A percentile compares a stretch with the other conserved stretches of the same genome.
Evolutionary conservation across 371 early-diverging fungal genomes (phyloP).

Genomic region (Umbelopsis sp.): DNA sequence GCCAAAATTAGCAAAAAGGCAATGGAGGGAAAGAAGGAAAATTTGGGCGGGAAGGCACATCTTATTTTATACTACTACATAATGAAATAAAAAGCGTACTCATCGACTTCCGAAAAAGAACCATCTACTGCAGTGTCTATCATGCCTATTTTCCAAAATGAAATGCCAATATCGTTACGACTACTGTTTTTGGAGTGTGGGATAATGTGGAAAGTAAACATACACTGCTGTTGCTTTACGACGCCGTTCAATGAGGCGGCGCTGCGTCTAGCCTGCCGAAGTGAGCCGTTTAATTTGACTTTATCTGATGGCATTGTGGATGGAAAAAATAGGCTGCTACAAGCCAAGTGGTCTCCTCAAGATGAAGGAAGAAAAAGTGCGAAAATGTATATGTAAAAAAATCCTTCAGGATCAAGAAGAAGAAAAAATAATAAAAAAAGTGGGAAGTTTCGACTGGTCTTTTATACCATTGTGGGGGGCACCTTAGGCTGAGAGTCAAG

Average conservation of each 20-base stretch:
- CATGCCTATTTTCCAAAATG: not conserved
- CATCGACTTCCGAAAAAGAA: not conserved
- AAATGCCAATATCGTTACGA: not conserved
- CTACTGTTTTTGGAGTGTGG: not conserved
- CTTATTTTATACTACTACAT: too few relatives aligned
- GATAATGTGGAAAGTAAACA: constrained; percentile 4
- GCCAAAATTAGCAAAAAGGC: not conserved
- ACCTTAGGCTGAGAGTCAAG: too few relatives aligned
- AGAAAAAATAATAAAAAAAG: not conserved
- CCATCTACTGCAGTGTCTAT: not conserved
- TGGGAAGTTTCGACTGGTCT: too few relatives aligned
- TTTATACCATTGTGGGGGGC: too few relatives aligned
- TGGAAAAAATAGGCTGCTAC: not conserved
- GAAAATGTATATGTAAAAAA: too few relatives aligned
- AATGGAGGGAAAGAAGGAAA: not conserved
- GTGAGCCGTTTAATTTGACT: constrained; percentile 5
- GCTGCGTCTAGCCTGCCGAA: not conserved
- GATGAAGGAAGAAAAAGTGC: not conserved
- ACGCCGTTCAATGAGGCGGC: not conserved
- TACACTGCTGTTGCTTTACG: not conserved
- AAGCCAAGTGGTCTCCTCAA: not conserved
- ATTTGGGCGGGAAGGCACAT: not conserved
- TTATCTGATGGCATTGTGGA: constrained; percentile 9
- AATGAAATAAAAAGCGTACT: not conserved
- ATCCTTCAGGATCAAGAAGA: not conserved